Evolutionary conservation across 106 monocot species (phyloP).

Genomic region (Apostasia ramifera): DNA sequence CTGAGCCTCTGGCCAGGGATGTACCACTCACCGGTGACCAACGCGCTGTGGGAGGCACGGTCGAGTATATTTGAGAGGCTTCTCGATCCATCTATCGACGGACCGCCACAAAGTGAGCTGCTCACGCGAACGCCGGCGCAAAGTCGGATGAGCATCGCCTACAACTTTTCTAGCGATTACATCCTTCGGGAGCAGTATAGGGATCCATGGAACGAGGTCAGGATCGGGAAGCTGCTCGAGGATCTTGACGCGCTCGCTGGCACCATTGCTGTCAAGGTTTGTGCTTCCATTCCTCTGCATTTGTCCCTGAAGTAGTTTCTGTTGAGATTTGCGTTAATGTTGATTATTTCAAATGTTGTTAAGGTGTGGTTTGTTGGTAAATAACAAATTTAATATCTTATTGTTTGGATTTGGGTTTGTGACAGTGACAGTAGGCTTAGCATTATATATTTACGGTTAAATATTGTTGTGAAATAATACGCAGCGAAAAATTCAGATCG

Average conservation of each 20-base stretch:
- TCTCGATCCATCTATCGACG: constrained; percentile 46
- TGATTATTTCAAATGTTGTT: no score
- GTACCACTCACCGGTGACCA: constrained; percentile 97
- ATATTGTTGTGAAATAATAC: no score
- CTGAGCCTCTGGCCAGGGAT: constrained; percentile 94
- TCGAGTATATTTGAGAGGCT: constrained; percentile 88
- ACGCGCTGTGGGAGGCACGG: constrained; percentile 94
- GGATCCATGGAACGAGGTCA: constrained; percentile 92
- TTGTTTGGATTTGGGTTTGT: no score
- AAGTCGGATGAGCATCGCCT: constrained; percentile 70
- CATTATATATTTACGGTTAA: no score
- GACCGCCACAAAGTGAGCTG: constrained; percentile 60
- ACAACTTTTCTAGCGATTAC: constrained; percentile 66
- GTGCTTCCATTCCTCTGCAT: background rate
- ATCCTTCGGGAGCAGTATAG: constrained; percentile 90
- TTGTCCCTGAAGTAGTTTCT: no score
- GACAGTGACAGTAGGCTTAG: no score
- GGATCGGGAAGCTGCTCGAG: constrained; percentile 92
- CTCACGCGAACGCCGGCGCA: constrained; percentile 67
- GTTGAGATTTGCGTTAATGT: no score
- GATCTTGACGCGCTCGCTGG: constrained; percentile 97
- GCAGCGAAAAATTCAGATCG: no score
- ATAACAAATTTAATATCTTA: no score
- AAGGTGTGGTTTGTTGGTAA: no score
- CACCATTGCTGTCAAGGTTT: constrained; percentile 88